Base-by-base conservation (phyloP, 2,329 filamentous ascomycete species). In the Penicillium sp. region DNA sequence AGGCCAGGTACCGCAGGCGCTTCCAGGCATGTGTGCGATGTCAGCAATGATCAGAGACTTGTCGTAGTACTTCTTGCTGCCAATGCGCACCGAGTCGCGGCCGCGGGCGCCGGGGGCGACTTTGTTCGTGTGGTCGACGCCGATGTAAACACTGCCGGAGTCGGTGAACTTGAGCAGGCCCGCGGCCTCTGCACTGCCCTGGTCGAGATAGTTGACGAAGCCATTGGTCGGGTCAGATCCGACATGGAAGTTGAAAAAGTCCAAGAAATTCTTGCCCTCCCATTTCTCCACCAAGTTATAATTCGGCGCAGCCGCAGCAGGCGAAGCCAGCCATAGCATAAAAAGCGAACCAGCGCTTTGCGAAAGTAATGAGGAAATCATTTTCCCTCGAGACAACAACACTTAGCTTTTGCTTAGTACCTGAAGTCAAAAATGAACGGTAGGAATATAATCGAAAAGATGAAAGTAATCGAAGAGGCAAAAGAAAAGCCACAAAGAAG, bases 1-100 rank as follows among this genome's bases (percentile, higher is more conserved):
- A 2, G 76, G 75, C 76, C 76, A 78, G 24, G 69, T 73, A 38
- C 72, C 76, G 47, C 76, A 78, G 36, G 69, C 66, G 36, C 65
- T 66, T 9, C 66, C 68, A 2, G 74, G 74, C 66, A 75, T 73
- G 52, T 77, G 74, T 3, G 63, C 60, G 47, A 77, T 68, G 47
- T 77, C 74, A 27, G 71, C 65, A 42, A 77, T 67, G 42, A 76
- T 67, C 22, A 77, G 59, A 2, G 72, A 74, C 35, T 73, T 60
- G 35, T 73, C 69, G 47, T 71, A 76, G 40, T 65, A 64, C 40
- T 73, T 65, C 39, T 69, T 72, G 46, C 65, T 72, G 20, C 66
- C 64, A 24, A 77, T 69, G 10, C 74, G 71, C 29, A 75, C 70
- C 29, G 69, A 72, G 16, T 69, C 65, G 18, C 74, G 71, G 20